These are phyloP conservation scores for Exsudoporus frostii DNA, from an alignment of 768 basidiomycete genomes.

Conservation along the genomic window DNA sequence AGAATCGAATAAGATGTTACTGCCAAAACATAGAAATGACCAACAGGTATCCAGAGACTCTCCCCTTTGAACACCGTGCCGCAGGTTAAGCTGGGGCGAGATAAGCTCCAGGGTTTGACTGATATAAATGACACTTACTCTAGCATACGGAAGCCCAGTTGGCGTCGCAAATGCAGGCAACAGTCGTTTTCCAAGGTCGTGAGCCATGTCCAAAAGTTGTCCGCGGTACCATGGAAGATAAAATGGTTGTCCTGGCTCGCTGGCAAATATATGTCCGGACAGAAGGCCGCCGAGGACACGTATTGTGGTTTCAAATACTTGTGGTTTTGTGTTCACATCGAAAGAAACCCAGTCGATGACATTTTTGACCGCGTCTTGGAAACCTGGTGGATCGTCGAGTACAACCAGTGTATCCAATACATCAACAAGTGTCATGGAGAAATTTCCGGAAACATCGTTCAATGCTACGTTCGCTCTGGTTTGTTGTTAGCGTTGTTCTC, in stretches of 20 bases:
- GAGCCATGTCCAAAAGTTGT: constrained; percentile 75
- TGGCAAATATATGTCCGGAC: constrained; percentile 83
- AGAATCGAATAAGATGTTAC: constrained; percentile 8
- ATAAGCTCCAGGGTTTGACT: background rate
- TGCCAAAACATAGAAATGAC: constrained; percentile 27
- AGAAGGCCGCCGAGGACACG: constrained; percentile 88
- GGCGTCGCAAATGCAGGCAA: constrained; percentile 90
- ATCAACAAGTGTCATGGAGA: constrained; percentile 79
- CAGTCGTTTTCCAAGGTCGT: constrained; percentile 82
- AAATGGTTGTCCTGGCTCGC: constrained; percentile 60
- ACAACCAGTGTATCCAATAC: constrained; percentile 88
- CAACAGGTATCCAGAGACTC: constrained; percentile 85
- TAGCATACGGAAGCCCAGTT: constrained; percentile 89
- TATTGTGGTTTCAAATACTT: constrained; percentile 97
- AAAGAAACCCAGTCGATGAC: constrained; percentile 84
- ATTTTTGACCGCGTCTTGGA: constrained; percentile 80
- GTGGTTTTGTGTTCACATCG: constrained; percentile 93
- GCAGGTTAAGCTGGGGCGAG: constrained; percentile 67
- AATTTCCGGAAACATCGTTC: constrained; percentile 96
- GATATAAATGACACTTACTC: constrained; percentile 44
- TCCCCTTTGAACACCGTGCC: constrained; percentile 69
- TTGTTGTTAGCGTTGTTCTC: constrained; percentile 12
- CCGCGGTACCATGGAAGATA: constrained; percentile 80
- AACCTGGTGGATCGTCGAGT: constrained; percentile 73
- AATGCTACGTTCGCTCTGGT: constrained; percentile 64